phyloP scores from a whole-genome alignment of 2,329 filamentous ascomycete species.

The Diaporthe caulivora region DNA sequence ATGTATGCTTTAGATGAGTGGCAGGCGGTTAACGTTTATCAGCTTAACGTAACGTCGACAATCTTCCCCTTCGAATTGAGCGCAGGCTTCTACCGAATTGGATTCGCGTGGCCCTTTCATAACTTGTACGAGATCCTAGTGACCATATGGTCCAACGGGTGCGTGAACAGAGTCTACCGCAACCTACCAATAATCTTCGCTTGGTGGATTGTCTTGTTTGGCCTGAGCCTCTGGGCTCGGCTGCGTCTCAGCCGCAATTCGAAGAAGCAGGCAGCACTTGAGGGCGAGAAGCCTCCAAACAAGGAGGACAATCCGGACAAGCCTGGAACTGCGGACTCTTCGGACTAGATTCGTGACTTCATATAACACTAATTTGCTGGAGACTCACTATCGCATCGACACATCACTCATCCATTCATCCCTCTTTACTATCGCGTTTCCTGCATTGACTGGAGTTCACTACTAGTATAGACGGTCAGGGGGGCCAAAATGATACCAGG shows the following conservation, averaged over 20 bases:
- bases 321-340: background rate
- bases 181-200: constrained; percentile 58
- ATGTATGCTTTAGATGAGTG: no score
- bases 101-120: constrained; percentile 53
- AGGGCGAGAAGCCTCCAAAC: background rate
- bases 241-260: background rate
- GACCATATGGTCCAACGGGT: constrained; percentile 57
- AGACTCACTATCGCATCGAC: background rate
- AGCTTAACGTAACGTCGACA: constrained; percentile 51
- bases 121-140: constrained; percentile 51
- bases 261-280: background rate
- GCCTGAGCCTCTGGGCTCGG: constrained; percentile 2
- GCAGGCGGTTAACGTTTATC: no score
- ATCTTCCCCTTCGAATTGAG: constrained; percentile 54
- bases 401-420: no score
- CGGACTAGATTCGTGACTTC: background rate
- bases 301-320: background rate
- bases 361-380: no score
- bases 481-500: background rate
- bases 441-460: background rate
- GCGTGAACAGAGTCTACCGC: constrained; percentile 51
- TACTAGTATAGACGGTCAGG: background rate
- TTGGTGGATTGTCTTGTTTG: constrained; percentile 48
- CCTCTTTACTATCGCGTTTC: background rate
- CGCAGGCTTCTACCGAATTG: constrained; percentile 55